These are phyloP conservation scores for Collybia sordida DNA, from an alignment of 768 basidiomycete species.

Conservation along the genomic window DNA sequence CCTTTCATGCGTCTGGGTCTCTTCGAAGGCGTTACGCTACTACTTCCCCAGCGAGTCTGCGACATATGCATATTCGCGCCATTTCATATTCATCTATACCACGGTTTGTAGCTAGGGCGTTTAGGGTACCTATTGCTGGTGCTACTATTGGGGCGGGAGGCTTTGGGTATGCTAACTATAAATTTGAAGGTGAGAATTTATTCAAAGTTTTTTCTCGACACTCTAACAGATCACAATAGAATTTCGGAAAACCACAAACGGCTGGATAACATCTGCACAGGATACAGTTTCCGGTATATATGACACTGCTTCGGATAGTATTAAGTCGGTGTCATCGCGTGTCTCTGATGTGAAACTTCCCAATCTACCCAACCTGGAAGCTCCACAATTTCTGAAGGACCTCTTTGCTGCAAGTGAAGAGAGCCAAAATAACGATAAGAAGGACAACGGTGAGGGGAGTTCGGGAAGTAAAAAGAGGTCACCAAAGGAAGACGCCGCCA, in stretches of 20 bases:
- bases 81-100: constrained; percentile 89
- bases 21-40: constrained; percentile 49
- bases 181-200: constrained; percentile 77
- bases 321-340: constrained; percentile 58
- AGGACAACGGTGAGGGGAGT: constrained; percentile 29
- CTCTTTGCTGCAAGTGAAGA: constrained; percentile 38
- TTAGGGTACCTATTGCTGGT: constrained; percentile 85
- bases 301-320: constrained; percentile 64
- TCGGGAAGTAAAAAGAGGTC: constrained; percentile 42
- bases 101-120: constrained; percentile 83
- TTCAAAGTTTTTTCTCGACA: neutral
- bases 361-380: constrained; percentile 33
- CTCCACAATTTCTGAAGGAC: constrained; percentile 71
- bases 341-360: constrained; percentile 63
- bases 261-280: constrained; percentile 63
- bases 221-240: constrained; percentile 42
- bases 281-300: constrained; percentile 72
- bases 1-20: constrained; percentile 53
- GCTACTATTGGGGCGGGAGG: constrained; percentile 90
- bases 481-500: constrained; percentile 58
- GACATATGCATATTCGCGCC: constrained; percentile 72
- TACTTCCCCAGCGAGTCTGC: constrained; percentile 41
- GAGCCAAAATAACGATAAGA: constrained; percentile 29
- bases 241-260: constrained; percentile 65
- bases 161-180: constrained; percentile 93